A percentile compares a stretch with the other conserved stretches of the same genome.
These are phyloP conservation scores for Blastocystis sp. DNA, from an alignment of 352 stramenopile genomes.

Conservation along the genomic window DNA sequence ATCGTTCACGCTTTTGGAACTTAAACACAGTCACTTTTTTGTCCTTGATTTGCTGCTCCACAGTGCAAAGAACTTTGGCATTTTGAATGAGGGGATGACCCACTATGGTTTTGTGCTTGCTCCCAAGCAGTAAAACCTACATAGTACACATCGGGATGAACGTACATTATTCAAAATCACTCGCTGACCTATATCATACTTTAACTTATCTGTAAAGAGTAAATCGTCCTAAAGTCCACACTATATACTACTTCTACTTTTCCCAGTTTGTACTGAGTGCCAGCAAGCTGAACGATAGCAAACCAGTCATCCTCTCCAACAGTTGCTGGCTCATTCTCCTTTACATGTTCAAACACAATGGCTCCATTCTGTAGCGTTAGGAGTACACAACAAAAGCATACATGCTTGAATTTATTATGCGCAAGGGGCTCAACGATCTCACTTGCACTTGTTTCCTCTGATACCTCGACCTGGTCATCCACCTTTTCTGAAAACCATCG, in stretches of 20 bases:
- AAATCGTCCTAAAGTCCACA: slow-evolving; percentile 10
- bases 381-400: neutral
- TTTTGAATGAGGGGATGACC: slow-evolving; percentile 42
- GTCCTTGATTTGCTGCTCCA: slow-evolving; percentile 59
- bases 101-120: slow-evolving; percentile 59
- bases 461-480: neutral
- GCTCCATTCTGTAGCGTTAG: neutral
- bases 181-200: slow-evolving; percentile 57
- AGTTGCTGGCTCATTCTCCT: slow-evolving; percentile 41
- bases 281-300: slow-evolving; percentile 38
- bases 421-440: neutral
- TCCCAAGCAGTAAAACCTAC: slow-evolving; percentile 55
- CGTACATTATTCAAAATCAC: slow-evolving; percentile 41
- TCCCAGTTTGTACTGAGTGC: slow-evolving; percentile 60
- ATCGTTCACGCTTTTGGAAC: slow-evolving; percentile 38
- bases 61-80: slow-evolving; percentile 49
- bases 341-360: slow-evolving; percentile 53
- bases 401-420: slow-evolving; percentile 57
- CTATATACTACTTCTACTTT: slow-evolving; percentile 11
- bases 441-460: neutral
- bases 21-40: slow-evolving; percentile 62
- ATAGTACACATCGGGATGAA: neutral
- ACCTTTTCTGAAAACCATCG: neutral
- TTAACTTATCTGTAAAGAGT: slow-evolving; percentile 52
- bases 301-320: slow-evolving; percentile 48